A percentile compares a stretch with the other conserved stretches of the same genome.
Evolutionary conservation across 1,284 basidiomycete species (phyloP).

Genomic region (Sanghuangporus weigelae): DNA sequence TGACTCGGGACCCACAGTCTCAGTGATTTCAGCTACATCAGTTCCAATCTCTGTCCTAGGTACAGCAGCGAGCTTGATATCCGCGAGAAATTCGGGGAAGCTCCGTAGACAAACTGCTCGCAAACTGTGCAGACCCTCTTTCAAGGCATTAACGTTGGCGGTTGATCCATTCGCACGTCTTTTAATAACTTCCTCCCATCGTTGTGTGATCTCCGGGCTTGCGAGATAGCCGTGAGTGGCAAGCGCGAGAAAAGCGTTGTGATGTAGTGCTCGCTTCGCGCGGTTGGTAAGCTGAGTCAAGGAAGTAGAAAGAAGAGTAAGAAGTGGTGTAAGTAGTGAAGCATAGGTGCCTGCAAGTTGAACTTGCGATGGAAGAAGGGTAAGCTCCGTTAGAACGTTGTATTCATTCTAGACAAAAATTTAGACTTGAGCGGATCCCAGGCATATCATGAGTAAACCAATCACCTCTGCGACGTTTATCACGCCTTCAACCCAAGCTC

Average conservation of each 20-base stretch:
- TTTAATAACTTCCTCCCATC: conserved; percentile 63
- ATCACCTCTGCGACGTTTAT: conserved; percentile 56
- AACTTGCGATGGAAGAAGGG: conserved; percentile 45
- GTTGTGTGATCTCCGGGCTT: conserved; percentile 34
- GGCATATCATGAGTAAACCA: conserved; percentile 19
- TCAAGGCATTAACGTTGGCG: conserved; percentile 59
- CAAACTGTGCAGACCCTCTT: conserved; percentile 58
- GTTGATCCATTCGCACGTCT: conserved; percentile 37
- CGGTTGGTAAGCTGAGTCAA: conserved; percentile 58
- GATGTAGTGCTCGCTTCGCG: conserved; percentile 79
- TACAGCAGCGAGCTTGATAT: conserved; percentile 58
- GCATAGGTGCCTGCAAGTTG: conserved; percentile 51
- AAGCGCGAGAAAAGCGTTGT: conserved; percentile 77
- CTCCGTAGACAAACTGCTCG: conserved; percentile 66
- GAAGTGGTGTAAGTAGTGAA: conserved; percentile 56
- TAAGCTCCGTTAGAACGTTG: conserved; percentile 52
- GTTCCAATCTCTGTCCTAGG: conserved; percentile 46
- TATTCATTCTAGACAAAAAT: conserved; percentile 49
- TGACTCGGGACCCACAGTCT: conserved; percentile 40
- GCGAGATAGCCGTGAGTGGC: conserved; percentile 41
- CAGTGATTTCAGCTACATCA: conserved; percentile 56
- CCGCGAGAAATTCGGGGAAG: conserved; percentile 75
- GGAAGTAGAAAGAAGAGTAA: conserved; percentile 55
- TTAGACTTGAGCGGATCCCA: neutral
- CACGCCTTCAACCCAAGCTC: conserved; percentile 58